Evolutionary conservation across 352 stramenopile species (phyloP).

Genomic region (Peronospora belbahrii): DNA sequence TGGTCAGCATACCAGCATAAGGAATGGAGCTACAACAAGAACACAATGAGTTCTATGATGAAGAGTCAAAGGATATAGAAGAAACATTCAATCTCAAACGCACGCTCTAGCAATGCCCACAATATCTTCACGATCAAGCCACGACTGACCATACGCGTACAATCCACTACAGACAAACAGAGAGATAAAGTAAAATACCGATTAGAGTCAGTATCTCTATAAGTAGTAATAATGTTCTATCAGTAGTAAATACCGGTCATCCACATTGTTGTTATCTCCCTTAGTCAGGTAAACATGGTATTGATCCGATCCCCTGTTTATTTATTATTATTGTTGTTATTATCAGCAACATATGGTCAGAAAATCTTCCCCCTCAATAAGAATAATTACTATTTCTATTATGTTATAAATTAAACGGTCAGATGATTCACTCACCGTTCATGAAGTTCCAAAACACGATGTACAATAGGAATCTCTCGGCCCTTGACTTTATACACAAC

Average conservation of each 20-base stretch:
- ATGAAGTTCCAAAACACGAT: conserved; percentile 97
- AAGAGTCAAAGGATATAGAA: neutral
- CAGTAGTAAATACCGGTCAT: too few relatives aligned
- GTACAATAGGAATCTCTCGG: conserved; percentile 98
- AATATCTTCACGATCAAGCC: conserved; percentile 97
- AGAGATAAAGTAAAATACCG: neutral
- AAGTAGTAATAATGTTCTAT: too few relatives aligned
- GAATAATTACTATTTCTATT: too few relatives aligned
- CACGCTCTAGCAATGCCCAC: conserved; percentile 92
- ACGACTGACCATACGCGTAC: conserved; percentile 96
- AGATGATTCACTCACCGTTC: too few relatives aligned
- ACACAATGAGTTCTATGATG: too few relatives aligned
- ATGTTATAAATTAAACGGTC: too few relatives aligned
- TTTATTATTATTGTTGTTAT: too few relatives aligned
- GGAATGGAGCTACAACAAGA: conserved; percentile 78
- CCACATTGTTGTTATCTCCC: conserved; percentile 98
- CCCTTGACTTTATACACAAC: conserved; percentile 97
- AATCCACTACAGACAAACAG: conserved; percentile 56
- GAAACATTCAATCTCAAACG: conserved; percentile 14
- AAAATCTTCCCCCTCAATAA: too few relatives aligned
- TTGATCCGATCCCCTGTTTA: conserved; percentile 65
- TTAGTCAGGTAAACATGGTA: conserved; percentile 96
- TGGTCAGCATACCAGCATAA: conserved; percentile 98
- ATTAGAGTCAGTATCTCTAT: too few relatives aligned
- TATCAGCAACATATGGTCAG: too few relatives aligned